Conservation (phyloP, 2,329 filamentous ascomycete genomes). For the Capronia epimyces region DNA sequence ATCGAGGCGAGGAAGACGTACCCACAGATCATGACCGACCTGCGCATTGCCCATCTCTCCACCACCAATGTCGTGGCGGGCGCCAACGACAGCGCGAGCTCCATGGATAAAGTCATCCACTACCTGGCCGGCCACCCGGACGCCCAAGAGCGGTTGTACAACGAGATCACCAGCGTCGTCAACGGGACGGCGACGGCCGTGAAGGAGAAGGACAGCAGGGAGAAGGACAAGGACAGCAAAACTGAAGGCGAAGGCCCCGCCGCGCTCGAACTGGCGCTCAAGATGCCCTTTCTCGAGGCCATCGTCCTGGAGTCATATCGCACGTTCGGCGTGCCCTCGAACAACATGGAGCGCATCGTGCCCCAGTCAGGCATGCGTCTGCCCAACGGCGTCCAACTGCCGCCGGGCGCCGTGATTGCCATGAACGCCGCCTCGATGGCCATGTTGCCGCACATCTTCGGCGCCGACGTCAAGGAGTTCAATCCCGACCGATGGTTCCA, state of each 20-base stretch:
- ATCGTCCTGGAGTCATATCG: constrained; percentile 10
- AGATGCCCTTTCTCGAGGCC: constrained; percentile 7
- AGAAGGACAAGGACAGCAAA: too few relatives aligned
- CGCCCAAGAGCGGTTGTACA: constrained; percentile 7
- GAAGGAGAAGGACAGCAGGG: too few relatives aligned
- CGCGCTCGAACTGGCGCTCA: constrained; percentile 1
- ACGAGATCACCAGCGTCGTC: neutral
- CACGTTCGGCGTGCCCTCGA: neutral
- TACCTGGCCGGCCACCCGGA: constrained; percentile 6
- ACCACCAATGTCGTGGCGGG: constrained; percentile 13
- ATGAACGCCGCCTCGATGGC: constrained; percentile 5
- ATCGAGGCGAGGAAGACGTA: constrained; percentile 5
- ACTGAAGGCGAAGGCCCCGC: neutral
- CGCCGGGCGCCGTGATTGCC: constrained; percentile 9
- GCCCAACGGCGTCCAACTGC: constrained; percentile 7
- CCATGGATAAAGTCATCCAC: constrained; percentile 6
- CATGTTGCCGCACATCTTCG: constrained; percentile 3
- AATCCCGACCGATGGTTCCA: constrained; percentile 10
- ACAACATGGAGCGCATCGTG: constrained; percentile 9
- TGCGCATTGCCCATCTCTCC: constrained; percentile 6
- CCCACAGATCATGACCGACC: constrained; percentile 4
- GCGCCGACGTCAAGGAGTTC: constrained; percentile 4
- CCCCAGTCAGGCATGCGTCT: neutral
- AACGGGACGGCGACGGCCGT: too few relatives aligned
- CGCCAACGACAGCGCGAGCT: constrained; percentile 3